Evolutionary conservation across 106 monocot genomes (phyloP), one percentile per base, ranked within the genome.

Genomic region (Iris macrosiphon): DNA sequence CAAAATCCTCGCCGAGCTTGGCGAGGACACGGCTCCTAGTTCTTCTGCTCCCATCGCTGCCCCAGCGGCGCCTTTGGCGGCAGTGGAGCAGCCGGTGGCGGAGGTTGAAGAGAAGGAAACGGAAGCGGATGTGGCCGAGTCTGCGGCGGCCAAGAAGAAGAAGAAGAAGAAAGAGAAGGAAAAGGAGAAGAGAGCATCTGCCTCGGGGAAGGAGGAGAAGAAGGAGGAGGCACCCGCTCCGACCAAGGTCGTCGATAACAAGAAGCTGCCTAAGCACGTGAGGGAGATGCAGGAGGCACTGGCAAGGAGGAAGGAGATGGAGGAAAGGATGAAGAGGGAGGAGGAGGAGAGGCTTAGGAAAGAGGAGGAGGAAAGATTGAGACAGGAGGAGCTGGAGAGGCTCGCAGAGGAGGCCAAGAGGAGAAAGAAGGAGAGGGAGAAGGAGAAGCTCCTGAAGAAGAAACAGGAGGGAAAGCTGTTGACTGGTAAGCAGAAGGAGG

Each of bases 251-350:
- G 24, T 59, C 3, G 70, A 35, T 35, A 35, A 72, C 33, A 93
- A 93, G 56, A 87, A 85, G 66, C 23, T 81, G 21, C 79, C 85
- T 0, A 85, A 91, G 57, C 80, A 81, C 63, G 78, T 91, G 16
- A 75, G 81, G 55, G 81, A 85, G 72, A 85, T 91, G 85, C 91
- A 91, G 74, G 85, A 91, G 67, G 77, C 73, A 15, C 31, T 90
- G 58, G 84, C 89, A 19, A 82, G 63, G 62, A 61, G 72, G 62
- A 78, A 75, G 61, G 91, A 91, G 64, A 55, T 43, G 9, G 85
- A 85, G 62, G 91, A 91, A 66, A 72, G 69, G 66, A 72, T 50
- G 49, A 85, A 79, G 64, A 68, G 64, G 52, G 91, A 91, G 56
- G 91, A 91, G 60, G 91, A 91, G 71, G 91, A 85, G 65, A 81